Evolutionary conservation across 352 stramenopile species (phyloP).

Genomic region (Pythium monospermum): DNA sequence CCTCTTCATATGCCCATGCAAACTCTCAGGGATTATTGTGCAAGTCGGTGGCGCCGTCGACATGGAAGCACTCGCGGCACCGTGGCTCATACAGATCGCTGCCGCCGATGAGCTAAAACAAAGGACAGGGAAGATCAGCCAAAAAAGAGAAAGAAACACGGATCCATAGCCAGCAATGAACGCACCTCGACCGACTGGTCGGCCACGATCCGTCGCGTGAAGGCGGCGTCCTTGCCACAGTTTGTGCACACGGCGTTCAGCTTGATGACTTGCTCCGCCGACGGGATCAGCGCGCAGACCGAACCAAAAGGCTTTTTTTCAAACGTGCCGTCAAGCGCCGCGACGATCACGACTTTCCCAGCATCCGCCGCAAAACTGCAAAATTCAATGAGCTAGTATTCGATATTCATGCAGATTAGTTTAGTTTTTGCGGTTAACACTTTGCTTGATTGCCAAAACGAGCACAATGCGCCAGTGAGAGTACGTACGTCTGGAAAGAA

Average conservation of each 20-base stretch:
- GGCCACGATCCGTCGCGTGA: conserved; percentile 65
- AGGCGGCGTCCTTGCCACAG: conserved; percentile 73
- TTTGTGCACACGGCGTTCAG: conserved; percentile 79
- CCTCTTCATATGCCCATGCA: too few species aligned
- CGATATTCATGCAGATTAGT: background rate
- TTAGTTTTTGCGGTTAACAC: conserved; percentile 5
- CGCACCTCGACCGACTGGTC: conserved; percentile 67
- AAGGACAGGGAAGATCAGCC: background rate
- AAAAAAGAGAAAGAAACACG: background rate
- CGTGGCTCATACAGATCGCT: conserved; percentile 76
- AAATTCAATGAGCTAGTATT: conserved; percentile 75
- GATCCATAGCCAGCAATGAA: background rate
- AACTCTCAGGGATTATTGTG: conserved; percentile 14
- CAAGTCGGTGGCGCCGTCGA: conserved; percentile 17
- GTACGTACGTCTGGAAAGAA: conserved; percentile 73
- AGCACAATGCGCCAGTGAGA: background rate
- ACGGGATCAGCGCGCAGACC: conserved; percentile 67
- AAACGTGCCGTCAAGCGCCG: conserved; percentile 69
- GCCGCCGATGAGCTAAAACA: conserved; percentile 64
- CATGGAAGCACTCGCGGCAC: conserved; percentile 70
- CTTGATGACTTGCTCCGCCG: conserved; percentile 76
- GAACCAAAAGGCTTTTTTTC: conserved; percentile 75
- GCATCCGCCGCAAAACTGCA: conserved; percentile 60
- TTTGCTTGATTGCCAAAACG: too few species aligned
- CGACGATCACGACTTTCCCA: conserved; percentile 79